phyloP scores from a whole-genome alignment of 1,139 yeast species.

The Taphrina betulina region DNA sequence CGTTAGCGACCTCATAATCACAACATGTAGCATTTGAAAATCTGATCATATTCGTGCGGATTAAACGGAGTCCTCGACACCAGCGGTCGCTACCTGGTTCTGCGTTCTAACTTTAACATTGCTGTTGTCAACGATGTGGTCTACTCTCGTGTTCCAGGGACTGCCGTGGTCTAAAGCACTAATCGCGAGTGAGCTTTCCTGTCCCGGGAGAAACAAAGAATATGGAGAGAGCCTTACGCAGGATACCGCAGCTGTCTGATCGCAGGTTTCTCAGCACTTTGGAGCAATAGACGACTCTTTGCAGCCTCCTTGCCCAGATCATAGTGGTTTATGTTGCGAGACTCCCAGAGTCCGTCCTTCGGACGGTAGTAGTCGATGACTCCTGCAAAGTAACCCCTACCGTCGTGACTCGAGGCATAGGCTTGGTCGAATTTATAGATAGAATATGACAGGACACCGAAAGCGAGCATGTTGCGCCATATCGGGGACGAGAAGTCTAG shows the following conservation, averaged over 20 bases:
- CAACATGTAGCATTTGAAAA: too few species aligned
- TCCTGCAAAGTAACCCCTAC: conserved; percentile 19
- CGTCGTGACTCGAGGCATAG: conserved; percentile 21
- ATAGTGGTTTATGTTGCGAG: conserved; percentile 22
- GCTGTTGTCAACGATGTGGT: conserved; percentile 29
- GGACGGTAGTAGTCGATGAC: conserved; percentile 21
- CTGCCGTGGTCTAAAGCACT: conserved; percentile 28
- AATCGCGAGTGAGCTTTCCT: background rate
- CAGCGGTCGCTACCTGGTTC: conserved; percentile 25
- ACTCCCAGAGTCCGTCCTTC: conserved; percentile 26
- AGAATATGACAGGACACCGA: conserved; percentile 13
- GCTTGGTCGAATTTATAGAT: conserved; percentile 24
- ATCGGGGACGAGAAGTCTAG: conserved; percentile 28
- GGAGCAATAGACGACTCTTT: conserved; percentile 12
- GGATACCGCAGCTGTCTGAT: conserved; percentile 29
- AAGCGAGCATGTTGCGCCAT: conserved; percentile 21
- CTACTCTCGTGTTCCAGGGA: conserved; percentile 30
- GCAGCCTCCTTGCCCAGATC: conserved; percentile 29
- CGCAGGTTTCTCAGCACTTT: conserved; percentile 17
- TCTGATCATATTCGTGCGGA: too few species aligned
- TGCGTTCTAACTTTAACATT: conserved; percentile 16
- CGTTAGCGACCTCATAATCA: too few species aligned
- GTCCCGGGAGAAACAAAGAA: background rate
- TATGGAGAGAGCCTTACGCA: conserved; percentile 19
- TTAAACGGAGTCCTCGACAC: conserved; percentile 17